A percentile compares a stretch with the other conserved stretches of the same genome.
phyloP scores from a whole-genome alignment of 1,284 basidiomycete genomes.

The Pseudomicrostroma phylloplanum region DNA sequence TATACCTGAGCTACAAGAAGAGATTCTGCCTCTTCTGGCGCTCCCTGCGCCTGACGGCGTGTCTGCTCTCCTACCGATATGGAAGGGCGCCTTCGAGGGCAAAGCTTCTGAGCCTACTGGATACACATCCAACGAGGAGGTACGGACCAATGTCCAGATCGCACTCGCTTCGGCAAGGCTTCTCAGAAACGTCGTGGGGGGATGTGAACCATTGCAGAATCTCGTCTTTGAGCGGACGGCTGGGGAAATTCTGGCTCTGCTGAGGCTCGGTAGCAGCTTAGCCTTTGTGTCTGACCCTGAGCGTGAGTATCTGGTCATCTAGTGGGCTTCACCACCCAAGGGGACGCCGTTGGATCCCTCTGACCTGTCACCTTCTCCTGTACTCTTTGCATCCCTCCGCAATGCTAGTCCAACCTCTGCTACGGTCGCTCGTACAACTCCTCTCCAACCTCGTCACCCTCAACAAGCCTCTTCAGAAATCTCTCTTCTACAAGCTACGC shows the following conservation, averaged over 20 bases:
- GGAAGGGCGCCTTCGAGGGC: conserved; percentile 1
- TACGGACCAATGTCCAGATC: not conserved
- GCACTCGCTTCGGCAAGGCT: not conserved
- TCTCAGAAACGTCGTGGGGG: conserved; percentile 1
- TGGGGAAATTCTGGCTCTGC: not conserved
- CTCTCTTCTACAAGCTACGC: conserved; percentile 3
- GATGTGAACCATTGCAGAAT: not conserved
- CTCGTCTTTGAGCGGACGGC: not conserved
- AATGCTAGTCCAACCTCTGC: not conserved
- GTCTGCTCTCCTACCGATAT: not conserved
- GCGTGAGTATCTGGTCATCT: not conserved
- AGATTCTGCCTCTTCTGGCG: no score
- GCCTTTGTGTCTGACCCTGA: not conserved
- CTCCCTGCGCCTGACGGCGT: no score
- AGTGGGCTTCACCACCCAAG: no score
- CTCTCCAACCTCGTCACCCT: not conserved
- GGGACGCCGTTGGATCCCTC: no score
- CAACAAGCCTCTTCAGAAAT: conserved; percentile 4
- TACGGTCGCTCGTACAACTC: conserved; percentile 1
- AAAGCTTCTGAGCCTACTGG: conserved; percentile 4
- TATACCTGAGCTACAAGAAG: no score
- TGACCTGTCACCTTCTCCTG: no score
- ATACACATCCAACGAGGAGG: not conserved
- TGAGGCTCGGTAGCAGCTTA: not conserved
- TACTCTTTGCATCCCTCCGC: no score